These are phyloP conservation scores for Berkeleyomyces rouxiae DNA, from an alignment of 2,329 filamentous ascomycete species.

Conservation along the genomic window DNA sequence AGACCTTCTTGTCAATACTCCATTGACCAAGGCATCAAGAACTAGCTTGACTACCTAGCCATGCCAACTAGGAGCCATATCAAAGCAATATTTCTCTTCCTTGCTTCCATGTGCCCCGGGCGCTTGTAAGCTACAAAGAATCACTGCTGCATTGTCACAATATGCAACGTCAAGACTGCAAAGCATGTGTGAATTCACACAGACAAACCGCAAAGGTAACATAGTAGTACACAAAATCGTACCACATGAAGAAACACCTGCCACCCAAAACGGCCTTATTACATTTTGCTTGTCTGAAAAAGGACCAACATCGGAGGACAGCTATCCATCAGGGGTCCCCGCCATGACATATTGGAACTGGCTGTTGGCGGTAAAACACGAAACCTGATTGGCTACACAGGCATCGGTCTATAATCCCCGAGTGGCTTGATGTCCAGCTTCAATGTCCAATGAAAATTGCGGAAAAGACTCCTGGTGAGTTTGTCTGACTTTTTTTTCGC, in stretches of 20 bases:
- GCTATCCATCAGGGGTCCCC: neutral
- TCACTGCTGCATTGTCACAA: neutral
- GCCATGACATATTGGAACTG: neutral
- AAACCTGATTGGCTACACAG: neutral
- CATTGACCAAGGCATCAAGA: no score
- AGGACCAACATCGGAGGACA: neutral
- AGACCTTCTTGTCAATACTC: no score
- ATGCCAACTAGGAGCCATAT: no score
- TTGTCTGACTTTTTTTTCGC: neutral
- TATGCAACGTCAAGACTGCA: neutral
- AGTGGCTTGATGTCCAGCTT: neutral
- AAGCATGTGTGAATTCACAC: neutral
- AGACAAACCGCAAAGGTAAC: neutral
- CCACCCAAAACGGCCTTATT: neutral
- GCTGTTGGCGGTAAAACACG: neutral
- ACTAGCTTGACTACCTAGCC: no score
- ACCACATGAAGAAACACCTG: neutral
- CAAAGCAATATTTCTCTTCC: no score
- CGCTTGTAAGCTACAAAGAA: neutral
- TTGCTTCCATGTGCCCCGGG: neutral
- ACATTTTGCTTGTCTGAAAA: neutral
- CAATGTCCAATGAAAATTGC: neutral
- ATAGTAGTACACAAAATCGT: neutral
- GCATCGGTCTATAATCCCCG: neutral
- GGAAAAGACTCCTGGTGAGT: neutral